Percentiles rank a stretch among this genome's conserved stretches.
phyloP scores from a whole-genome alignment of 2,329 filamentous ascomycete species.

The Mycocentrospora acerina region DNA sequence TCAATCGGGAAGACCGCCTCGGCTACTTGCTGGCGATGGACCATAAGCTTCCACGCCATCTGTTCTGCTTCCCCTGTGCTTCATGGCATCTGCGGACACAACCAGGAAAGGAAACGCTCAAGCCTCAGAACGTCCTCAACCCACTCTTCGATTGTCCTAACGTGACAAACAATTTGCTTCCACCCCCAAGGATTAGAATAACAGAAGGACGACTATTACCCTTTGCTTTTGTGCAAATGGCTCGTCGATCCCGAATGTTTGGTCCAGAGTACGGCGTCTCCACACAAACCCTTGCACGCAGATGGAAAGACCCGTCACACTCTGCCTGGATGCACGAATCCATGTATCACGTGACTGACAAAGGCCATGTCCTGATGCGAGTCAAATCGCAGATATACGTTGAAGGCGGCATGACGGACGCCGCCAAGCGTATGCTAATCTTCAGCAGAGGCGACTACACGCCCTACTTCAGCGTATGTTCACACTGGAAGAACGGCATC shows the following conservation, averaged over 20 bases:
- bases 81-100: slow-evolving; percentile 57
- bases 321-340: slow-evolving; percentile 57
- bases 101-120: slow-evolving; percentile 56
- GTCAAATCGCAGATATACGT: slow-evolving; percentile 58
- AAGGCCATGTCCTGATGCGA: slow-evolving; percentile 59
- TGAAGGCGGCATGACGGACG: slow-evolving; percentile 50
- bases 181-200: slow-evolving; percentile 52
- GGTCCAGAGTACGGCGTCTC: slow-evolving; percentile 42
- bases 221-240: slow-evolving; percentile 62
- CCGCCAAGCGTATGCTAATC: slow-evolving; percentile 57
- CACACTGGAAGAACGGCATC: slow-evolving; percentile 63
- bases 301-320: slow-evolving; percentile 55
- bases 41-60: slow-evolving; percentile 53
- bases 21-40: slow-evolving; percentile 57
- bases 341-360: slow-evolving; percentile 54
- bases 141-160: slow-evolving; percentile 60
- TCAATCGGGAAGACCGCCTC: slow-evolving; percentile 50
- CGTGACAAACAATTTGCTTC: slow-evolving; percentile 51
- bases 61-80: slow-evolving; percentile 61
- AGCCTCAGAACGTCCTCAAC: slow-evolving; percentile 56
- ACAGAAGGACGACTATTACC: slow-evolving; percentile 58
- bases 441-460: slow-evolving; percentile 62
- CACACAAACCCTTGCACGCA: slow-evolving; percentile 47
- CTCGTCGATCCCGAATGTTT: slow-evolving; percentile 52
- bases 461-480: slow-evolving; percentile 63